These are phyloP conservation scores for Pseudohalonectria lignicola DNA, from an alignment of 2,329 filamentous ascomycete genomes.

Conservation along the genomic window DNA sequence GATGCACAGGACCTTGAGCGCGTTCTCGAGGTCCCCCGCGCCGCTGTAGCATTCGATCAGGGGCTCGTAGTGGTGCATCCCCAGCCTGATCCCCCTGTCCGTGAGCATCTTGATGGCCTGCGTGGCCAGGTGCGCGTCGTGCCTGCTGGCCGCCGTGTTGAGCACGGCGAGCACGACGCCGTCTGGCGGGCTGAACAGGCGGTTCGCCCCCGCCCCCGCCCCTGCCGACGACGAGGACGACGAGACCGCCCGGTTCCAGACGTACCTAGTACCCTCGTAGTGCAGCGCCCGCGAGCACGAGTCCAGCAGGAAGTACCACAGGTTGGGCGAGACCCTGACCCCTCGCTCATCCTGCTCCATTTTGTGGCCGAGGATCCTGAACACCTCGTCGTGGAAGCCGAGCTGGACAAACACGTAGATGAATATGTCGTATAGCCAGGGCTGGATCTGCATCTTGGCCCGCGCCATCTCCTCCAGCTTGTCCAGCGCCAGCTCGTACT, in stretches of 20 bases:
- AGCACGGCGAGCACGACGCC: slow-evolving; percentile 44
- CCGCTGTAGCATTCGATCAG: slow-evolving; percentile 61
- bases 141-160: slow-evolving; percentile 56
- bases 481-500: slow-evolving; percentile 70
- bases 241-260: slow-evolving; percentile 51
- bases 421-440: slow-evolving; percentile 72
- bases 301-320: slow-evolving; percentile 69
- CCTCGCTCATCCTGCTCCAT: slow-evolving; percentile 10
- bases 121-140: slow-evolving; percentile 58
- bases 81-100: slow-evolving; percentile 44
- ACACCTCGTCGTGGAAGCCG: slow-evolving; percentile 67
- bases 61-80: slow-evolving; percentile 66
- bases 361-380: slow-evolving; percentile 49
- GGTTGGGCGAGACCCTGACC: slow-evolving; percentile 23
- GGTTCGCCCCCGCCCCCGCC: slow-evolving; percentile 48
- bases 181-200: slow-evolving; percentile 42
- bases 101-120: slow-evolving; percentile 58
- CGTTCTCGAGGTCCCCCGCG: slow-evolving; percentile 48
- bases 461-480: slow-evolving; percentile 57
- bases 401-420: slow-evolving; percentile 61
- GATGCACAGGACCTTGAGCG: slow-evolving; percentile 59
- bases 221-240: no score
- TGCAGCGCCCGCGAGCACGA: slow-evolving; percentile 55
- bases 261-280: slow-evolving; percentile 51
- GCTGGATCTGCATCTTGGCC: slow-evolving; percentile 41